Percentiles rank a stretch among this genome's conserved stretches.
phyloP scores from a whole-genome alignment of 1,284 basidiomycete genomes.

The Ustilago loliicola region DNA sequence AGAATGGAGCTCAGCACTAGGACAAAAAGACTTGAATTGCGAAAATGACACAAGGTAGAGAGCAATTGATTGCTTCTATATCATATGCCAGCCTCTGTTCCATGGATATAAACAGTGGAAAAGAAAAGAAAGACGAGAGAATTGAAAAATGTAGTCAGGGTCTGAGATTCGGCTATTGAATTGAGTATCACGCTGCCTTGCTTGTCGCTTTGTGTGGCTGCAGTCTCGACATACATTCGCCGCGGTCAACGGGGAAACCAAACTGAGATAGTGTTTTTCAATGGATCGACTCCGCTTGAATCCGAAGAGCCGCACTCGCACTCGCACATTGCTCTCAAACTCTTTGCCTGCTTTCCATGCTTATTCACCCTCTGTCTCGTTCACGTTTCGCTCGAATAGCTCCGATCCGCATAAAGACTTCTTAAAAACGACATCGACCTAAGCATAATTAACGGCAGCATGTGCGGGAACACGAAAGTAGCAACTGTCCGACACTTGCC shows the following conservation, averaged over 20 bases:
- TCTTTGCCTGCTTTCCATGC: background rate
- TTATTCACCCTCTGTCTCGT: background rate
- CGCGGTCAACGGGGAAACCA: constrained; percentile 28
- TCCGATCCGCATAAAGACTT: constrained; percentile 4
- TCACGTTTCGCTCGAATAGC: constrained; percentile 2
- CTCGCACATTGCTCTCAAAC: background rate
- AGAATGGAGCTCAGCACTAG: background rate
- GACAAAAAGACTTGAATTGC: background rate
- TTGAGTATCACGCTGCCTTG: constrained; percentile 3
- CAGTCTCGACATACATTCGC: constrained; percentile 22
- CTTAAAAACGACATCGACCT: background rate
- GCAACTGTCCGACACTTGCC: no score
- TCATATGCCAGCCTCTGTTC: background rate
- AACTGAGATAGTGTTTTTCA: background rate
- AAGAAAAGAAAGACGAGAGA: background rate
- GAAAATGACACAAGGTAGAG: no score
- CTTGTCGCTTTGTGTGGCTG: constrained; percentile 1
- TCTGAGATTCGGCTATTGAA: background rate
- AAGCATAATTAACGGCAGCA: background rate
- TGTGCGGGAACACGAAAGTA: background rate
- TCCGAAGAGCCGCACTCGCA: background rate
- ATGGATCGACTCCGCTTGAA: constrained; percentile 9
- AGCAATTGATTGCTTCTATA: no score
- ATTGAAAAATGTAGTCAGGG: background rate
- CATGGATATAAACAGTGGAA: background rate